These are phyloP conservation scores for Cucurbita moschata DNA, from an alignment of 306 rosid species.

Conservation along the genomic window DNA sequence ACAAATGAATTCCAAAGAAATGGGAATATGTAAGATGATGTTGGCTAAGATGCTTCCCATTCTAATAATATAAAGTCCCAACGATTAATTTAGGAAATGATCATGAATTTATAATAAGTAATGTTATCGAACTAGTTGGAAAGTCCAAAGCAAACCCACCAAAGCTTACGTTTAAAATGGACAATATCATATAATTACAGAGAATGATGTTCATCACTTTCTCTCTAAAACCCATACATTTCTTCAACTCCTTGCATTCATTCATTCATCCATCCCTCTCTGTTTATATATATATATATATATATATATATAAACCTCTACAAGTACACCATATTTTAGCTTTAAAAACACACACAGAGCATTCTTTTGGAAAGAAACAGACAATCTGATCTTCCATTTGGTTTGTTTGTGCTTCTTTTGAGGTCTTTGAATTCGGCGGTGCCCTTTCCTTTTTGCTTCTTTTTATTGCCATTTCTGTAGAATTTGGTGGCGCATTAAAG, in stretches of 20 bases:
- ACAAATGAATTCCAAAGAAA: no score
- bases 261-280: no score
- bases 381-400: neutral
- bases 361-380: constrained; percentile 13
- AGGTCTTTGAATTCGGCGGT: constrained; percentile 43
- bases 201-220: neutral
- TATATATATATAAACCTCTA: neutral
- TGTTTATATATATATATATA: neutral
- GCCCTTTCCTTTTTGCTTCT: constrained; percentile 10
- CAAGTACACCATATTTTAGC: neutral
- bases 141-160: no score
- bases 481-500: constrained; percentile 49
- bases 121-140: no score
- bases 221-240: neutral
- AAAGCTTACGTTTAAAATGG: no score
- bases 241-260: neutral
- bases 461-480: constrained; percentile 14
- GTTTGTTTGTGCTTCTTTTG: constrained; percentile 33
- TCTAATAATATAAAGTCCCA: no score
- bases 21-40: no score
- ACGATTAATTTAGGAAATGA: no score
- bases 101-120: no score
- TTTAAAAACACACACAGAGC: constrained; percentile 4
- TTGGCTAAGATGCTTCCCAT: no score
- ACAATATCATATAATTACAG: no score